Evolutionary conservation across 2,329 filamentous ascomycete species (phyloP), one percentile per base, ranked within the genome.

Genomic region (Botrytis paeoniae): DNA sequence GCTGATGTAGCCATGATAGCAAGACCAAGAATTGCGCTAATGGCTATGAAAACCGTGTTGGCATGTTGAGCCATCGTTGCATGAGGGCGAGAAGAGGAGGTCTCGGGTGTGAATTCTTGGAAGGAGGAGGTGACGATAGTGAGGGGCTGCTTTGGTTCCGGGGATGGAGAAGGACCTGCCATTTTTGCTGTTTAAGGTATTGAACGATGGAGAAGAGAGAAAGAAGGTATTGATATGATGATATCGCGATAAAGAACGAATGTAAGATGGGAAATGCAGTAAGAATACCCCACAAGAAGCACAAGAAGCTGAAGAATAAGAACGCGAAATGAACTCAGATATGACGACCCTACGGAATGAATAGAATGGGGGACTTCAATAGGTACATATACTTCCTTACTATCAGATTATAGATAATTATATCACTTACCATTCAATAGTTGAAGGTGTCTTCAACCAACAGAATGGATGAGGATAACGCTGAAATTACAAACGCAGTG

Each of bases 1-100:
- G 83, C 86, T 4, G 88, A 84, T 18, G 89, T 83, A 39, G 85
- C 88, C 12, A 91, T 81, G 69, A 88, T 83, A 29, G 83, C 85
- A 76, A 90, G 78, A 72, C 85, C 85, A 70, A 85, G 84, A 29
- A 85, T 82, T 29, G 90, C 81, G 41, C 85, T 84, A 45, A 91
- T 79, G 8, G 81, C 78, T 0, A 85, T 88, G 73, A 89, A 80
- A 65, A 82, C 85, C 5, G 86, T 77, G 22, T 85, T 84, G 64
- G 82, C 82, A 64, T 73, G 65, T 35, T 69, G 60, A 16, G 43
- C n/a, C 16, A 73, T n/a, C 6, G 43, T 51, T 80, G 82, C 74
- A 89, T 84, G 73, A 86, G 39, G 45, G 18, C 29, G 45, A 63
- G 41, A 74, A 29, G 18, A 75, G 72, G 68, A 73, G 35, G 35